phyloP scores from a whole-genome alignment of 2,329 filamentous ascomycete species.

The Zymoseptoria ardabiliae region DNA sequence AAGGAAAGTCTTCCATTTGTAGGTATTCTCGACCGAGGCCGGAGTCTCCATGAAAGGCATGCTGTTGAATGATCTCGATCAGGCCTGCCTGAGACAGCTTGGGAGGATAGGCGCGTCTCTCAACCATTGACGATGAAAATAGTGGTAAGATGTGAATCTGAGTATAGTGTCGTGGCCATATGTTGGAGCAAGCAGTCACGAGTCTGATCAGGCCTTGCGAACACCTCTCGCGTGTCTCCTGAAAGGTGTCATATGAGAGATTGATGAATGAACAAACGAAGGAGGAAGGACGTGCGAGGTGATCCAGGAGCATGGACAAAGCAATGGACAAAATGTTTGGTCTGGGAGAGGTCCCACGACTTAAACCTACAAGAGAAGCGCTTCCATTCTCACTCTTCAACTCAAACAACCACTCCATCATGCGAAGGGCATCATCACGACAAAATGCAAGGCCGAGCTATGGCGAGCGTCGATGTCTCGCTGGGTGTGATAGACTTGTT shows the following conservation, averaged over 20 bases:
- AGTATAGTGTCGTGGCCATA: too few species aligned
- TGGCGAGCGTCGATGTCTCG: not conserved
- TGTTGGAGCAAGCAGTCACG: not conserved
- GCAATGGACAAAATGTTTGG: not conserved
- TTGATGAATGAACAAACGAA: not conserved
- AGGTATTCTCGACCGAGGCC: constrained; percentile 1
- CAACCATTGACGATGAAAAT: too few species aligned
- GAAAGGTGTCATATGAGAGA: not conserved
- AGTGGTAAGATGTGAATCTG: too few species aligned
- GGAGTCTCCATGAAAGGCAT: constrained; percentile 1
- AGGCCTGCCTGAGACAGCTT: not conserved
- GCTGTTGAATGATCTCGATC: not conserved
- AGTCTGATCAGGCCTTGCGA: not conserved
- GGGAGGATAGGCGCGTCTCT: not conserved
- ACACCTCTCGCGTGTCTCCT: not conserved
- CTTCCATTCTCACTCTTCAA: not conserved
- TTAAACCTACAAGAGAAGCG: not conserved
- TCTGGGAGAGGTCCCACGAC: not conserved
- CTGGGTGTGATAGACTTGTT: constrained; percentile 10
- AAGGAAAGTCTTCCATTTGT: constrained; percentile 6
- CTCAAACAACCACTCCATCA: not conserved
- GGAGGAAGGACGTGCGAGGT: not conserved
- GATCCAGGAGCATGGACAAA: not conserved
- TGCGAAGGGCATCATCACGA: not conserved
- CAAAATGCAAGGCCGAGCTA: not conserved